Percentiles rank a stretch among this genome's conserved stretches.
Evolutionary conservation across 2,329 filamentous ascomycete species (phyloP).

Genomic region (Beauveria varroae): DNA sequence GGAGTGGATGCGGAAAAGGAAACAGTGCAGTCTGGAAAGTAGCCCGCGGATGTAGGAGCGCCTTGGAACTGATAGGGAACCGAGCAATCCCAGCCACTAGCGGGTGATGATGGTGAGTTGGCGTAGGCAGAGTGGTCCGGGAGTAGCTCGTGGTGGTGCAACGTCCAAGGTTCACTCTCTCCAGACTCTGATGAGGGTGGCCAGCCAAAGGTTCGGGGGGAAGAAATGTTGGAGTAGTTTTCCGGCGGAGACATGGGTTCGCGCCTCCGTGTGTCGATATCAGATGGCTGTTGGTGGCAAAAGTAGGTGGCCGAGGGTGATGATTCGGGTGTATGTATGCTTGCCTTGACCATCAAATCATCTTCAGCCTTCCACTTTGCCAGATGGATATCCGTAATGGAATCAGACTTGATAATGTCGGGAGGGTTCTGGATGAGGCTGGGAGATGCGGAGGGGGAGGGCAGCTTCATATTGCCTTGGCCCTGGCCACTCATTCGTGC

Average conservation of each 20-base stretch:
- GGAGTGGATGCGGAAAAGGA: background rate
- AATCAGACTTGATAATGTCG: background rate
- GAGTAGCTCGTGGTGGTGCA: background rate
- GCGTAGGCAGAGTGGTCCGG: background rate
- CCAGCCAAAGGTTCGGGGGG: background rate
- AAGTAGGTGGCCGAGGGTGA: background rate
- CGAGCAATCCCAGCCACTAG: background rate
- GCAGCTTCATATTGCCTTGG: constrained; percentile 2
- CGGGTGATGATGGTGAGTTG: background rate
- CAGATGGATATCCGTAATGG: background rate
- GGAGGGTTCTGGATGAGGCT: background rate
- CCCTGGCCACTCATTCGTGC: background rate
- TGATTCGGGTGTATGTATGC: background rate
- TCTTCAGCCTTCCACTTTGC: background rate
- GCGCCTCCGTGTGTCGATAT: background rate
- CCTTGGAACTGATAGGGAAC: background rate
- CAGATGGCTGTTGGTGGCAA: background rate
- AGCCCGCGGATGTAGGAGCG: background rate
- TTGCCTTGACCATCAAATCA: background rate
- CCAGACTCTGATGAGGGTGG: background rate
- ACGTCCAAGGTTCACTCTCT: constrained; percentile 2
- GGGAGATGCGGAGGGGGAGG: background rate
- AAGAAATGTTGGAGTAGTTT: background rate
- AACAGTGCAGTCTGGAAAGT: background rate
- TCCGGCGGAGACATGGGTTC: constrained; percentile 9